Percentiles rank a stretch among this genome's conserved stretches.
Evolutionary conservation across 78 protist genomes (phyloP).

Genomic region (Tieghemostelium lacteum): DNA sequence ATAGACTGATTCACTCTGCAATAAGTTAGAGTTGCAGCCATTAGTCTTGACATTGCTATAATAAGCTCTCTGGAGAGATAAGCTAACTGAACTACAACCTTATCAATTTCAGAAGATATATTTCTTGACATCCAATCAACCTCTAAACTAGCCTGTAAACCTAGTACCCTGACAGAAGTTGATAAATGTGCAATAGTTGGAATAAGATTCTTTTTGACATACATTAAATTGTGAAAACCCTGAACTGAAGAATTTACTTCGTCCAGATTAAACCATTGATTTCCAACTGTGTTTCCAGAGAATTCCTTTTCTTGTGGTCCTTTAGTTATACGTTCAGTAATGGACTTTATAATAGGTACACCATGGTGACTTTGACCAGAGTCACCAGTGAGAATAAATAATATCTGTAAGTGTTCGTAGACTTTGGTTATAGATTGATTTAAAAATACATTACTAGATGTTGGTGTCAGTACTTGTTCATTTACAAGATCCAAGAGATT

Average conservation of each 20-base stretch:
- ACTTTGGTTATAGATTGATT: constrained; percentile 52
- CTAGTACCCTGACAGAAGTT: constrained; percentile 52
- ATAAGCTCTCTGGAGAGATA: constrained; percentile 8
- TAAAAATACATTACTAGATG: constrained; percentile 2
- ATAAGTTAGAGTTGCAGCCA: constrained; percentile 51
- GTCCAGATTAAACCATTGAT: constrained; percentile 60
- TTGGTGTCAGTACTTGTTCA: constrained; percentile 64
- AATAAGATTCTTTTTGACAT: constrained; percentile 46
- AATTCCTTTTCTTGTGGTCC: constrained; percentile 21
- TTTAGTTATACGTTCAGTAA: constrained; percentile 3
- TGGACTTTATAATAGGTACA: background rate
- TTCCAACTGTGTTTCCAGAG: background rate
- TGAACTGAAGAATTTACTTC: constrained; percentile 20
- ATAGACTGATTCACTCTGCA: constrained; percentile 33
- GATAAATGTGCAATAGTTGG: constrained; percentile 65
- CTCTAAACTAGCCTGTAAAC: constrained; percentile 59
- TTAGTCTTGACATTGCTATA: constrained; percentile 16
- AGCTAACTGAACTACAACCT: constrained; percentile 44
- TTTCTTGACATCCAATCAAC: constrained; percentile 76
- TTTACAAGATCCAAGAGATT: constrained; percentile 60
- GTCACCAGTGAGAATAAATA: constrained; percentile 48
- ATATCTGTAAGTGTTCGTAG: constrained; percentile 60
- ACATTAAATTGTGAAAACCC: constrained; percentile 38
- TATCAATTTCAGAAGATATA: constrained; percentile 46
- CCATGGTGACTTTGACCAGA: constrained; percentile 21